These are phyloP conservation scores for Schizochytrium sp. DNA, from an alignment of 108 stramenopile species.

Conservation along the genomic window DNA sequence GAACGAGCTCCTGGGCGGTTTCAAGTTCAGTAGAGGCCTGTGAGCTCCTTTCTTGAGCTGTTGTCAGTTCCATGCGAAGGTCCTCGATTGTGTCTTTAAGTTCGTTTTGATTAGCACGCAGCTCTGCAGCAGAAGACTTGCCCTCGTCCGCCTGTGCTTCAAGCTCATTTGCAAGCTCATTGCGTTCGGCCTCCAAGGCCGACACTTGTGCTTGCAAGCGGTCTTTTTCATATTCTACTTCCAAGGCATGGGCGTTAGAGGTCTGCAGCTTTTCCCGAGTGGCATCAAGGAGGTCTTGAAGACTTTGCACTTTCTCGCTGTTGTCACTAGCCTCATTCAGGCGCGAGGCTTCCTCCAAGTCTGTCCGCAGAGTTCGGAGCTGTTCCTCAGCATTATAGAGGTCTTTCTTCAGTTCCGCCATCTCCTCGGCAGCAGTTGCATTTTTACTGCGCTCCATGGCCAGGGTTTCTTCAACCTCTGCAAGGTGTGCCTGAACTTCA, in stretches of 20 bases:
- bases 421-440: background rate
- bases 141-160: background rate
- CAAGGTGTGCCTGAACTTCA: background rate
- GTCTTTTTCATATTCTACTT: background rate
- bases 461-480: background rate
- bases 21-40: background rate
- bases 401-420: background rate
- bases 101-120: background rate
- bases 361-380: background rate
- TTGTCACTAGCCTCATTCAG: conserved; percentile 1
- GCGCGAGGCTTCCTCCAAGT: background rate
- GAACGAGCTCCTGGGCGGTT: background rate
- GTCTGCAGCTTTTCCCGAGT: background rate
- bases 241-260: background rate
- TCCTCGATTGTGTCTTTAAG: background rate
- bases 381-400: background rate
- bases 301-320: background rate
- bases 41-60: background rate
- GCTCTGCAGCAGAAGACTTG: background rate
- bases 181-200: conserved; percentile 1
- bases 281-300: background rate
- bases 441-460: background rate
- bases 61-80: background rate
- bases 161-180: background rate
- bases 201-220: background rate